Conservation (phyloP, 1,284 basidiomycete species). For the Sporisorium sorghi region DNA sequence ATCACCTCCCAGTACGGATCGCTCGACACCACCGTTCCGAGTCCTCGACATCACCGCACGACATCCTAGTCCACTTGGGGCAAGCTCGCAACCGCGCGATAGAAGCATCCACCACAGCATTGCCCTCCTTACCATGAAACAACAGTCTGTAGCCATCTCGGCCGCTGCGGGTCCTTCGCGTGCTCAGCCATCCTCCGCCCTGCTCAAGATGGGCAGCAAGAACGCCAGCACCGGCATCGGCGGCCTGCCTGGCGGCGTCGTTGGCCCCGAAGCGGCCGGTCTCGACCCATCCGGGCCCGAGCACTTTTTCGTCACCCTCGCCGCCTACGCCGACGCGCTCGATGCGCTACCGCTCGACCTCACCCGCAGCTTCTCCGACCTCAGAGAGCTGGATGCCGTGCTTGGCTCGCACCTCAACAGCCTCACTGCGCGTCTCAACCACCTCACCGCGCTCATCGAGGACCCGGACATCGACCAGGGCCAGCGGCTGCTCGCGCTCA, state of each 20-base stretch:
- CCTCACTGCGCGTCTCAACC: conserved; percentile 61
- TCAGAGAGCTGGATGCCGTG: conserved; percentile 97
- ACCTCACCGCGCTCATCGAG: conserved; percentile 70
- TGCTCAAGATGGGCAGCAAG: conserved; percentile 18
- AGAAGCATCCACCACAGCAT: not conserved
- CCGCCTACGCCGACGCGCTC: conserved; percentile 78
- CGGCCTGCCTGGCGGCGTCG: conserved; percentile 42
- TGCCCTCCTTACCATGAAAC: conserved; percentile 19
- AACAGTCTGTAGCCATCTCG: conserved; percentile 21
- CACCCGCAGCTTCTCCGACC: conserved; percentile 91
- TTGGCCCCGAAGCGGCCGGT: conserved; percentile 47
- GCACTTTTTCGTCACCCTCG: conserved; percentile 62
- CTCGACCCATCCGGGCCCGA: conserved; percentile 48
- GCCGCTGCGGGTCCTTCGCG: conserved; percentile 32
- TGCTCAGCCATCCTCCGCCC: conserved; percentile 15
- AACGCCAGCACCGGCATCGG: conserved; percentile 27
- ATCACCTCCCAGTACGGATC: not conserved
- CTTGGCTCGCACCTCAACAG: conserved; percentile 74
- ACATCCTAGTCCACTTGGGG: not conserved
- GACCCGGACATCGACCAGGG: conserved; percentile 77
- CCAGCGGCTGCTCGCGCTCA: conserved; percentile 85
- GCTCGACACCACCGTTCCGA: not conserved
- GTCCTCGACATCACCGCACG: not conserved
- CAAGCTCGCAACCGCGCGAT: not conserved
- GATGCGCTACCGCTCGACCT: conserved; percentile 93